phyloP scores from a whole-genome alignment of 306 rosid genomes.

The Lablab purpureus region DNA sequence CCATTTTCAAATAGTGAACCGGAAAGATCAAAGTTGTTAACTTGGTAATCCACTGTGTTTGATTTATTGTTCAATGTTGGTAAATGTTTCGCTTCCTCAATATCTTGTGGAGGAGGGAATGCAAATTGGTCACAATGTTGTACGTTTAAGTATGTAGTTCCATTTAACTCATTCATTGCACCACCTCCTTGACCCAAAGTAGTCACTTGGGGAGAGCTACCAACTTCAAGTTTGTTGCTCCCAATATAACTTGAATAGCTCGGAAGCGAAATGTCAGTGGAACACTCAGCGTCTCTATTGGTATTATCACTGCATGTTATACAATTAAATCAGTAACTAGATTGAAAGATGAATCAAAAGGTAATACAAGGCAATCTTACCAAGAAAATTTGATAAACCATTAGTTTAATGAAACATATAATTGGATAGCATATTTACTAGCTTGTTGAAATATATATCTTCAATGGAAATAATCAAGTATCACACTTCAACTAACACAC shows the following conservation, averaged over 20 bases:
- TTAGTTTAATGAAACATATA: slow-evolving; percentile 1
- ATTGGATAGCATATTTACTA: neutral
- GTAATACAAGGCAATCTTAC: neutral
- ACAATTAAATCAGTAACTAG: slow-evolving; percentile 26
- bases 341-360: slow-evolving; percentile 20
- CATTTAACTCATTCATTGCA: slow-evolving; percentile 58
- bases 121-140: slow-evolving; percentile 63
- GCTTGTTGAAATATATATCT: neutral
- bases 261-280: slow-evolving; percentile 59
- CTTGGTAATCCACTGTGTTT: slow-evolving; percentile 59
- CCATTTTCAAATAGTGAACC: slow-evolving; percentile 61
- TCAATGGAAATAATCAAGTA: neutral
- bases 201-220: slow-evolving; percentile 57
- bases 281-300: slow-evolving; percentile 64
- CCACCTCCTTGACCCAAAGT: slow-evolving; percentile 58
- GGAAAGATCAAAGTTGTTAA: slow-evolving; percentile 59
- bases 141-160: slow-evolving; percentile 55
- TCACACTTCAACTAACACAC: neutral
- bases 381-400: slow-evolving; percentile 30
- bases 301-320: slow-evolving; percentile 48
- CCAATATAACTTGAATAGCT: slow-evolving; percentile 60
- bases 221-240: slow-evolving; percentile 57
- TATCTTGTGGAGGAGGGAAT: slow-evolving; percentile 56
- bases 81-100: slow-evolving; percentile 50
- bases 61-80: slow-evolving; percentile 50